Base-by-base conservation (phyloP, 2,329 filamentous ascomycete species). In the Tothia fuscella region DNA sequence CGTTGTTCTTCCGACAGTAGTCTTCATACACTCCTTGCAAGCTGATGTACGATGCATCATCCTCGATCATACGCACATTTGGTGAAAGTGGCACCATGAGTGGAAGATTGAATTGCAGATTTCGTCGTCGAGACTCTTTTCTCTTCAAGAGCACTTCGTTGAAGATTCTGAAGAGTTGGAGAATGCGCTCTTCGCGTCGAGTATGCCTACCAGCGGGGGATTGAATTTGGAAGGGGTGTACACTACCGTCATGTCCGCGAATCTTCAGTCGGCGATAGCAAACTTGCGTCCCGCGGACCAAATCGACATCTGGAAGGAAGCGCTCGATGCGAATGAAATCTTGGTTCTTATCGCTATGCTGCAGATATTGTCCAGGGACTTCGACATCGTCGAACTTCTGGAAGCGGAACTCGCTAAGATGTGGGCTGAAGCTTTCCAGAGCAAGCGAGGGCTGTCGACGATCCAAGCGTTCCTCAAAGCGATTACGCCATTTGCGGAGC, bases 351-450 rank as follows among this genome's bases (percentile, higher is more conserved):
- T 99, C 93, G 61, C 91, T 93, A 65, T 95, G 91, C 57, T 93
- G 80, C 48, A 95, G 67, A 60, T 99, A 99, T 58, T 99, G 91
- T 1, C 91, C 91, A 3, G 93, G 93, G 26, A 99, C 78, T 62
- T 99, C 91, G 10, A 99, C 89, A 53, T 98, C 93, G 55, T 99
- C 91, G 51, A 98, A 95, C 60, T 95, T 96, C 59, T 91, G 80
- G 68, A 94, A 98, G 29, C 86, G 76, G 70, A 98, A 98, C 57
- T 96, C 91, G 63, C 86, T 94, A 32, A 99, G 74, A 55, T 93
- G 84, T 36, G 86, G 83, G 34, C 87, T 94, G 58, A 84, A 93
- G 21, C 72, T 72, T 60, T 98, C 91, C 7, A 99, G 70, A 38
- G 82, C 80, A 39, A 81, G 75, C 31, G 72, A 76, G 20, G 78